Base-by-base conservation (phyloP, 2,329 filamentous ascomycete species). In the Waltergamsia citrina region DNA sequence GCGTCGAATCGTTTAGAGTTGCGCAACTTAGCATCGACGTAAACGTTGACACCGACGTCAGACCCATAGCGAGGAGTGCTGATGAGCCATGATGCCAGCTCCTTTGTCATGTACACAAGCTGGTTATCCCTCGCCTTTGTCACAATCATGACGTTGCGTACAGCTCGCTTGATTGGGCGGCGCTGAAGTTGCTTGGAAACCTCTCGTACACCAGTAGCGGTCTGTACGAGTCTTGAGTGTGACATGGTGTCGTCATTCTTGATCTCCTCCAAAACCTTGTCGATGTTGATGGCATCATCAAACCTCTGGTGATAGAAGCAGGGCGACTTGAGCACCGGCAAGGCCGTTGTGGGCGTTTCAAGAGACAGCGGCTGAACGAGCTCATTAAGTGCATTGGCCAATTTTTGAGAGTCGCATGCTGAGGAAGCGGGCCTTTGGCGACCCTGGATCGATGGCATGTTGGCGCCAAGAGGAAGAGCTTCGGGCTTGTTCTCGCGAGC, bases 291-390 rank as follows among this genome's bases (percentile, higher is more conserved):
- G 7, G 88, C 85, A 53, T 94, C 87, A 48, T 95, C 92, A 52
- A 98, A 98, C 41, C 90, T 78, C 60, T 93, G 85, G 62, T 98
- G 92, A 63, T 94, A 96, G 63, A 94, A 98, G 64, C 92, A 98
- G 11, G 92, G 92, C 29, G 88, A 95, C 47, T 90, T 81, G 34
- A 96, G 65, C 9, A 47, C 71, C 9, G 80, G 72, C 44, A 88
- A 69, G 12, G 71, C 45, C 36, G 49, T 45, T 14, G 48, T 44
- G 29, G 57, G 47, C 7, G 52, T 51, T 22, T 50, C 55, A 52
- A 27, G 24, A 10, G 34, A 32, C 14, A 21, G 23, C 14, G 33
- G 27, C 14, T 32, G 33, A 10, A 67, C 67, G 31, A 77, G 58
- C 45, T 69, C 70, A 45, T 69, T 67, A 37, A 77, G 65, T 7